These are phyloP conservation scores for Corniculantispora saksenae DNA, from an alignment of 2,329 filamentous ascomycete genomes.

Conservation along the genomic window DNA sequence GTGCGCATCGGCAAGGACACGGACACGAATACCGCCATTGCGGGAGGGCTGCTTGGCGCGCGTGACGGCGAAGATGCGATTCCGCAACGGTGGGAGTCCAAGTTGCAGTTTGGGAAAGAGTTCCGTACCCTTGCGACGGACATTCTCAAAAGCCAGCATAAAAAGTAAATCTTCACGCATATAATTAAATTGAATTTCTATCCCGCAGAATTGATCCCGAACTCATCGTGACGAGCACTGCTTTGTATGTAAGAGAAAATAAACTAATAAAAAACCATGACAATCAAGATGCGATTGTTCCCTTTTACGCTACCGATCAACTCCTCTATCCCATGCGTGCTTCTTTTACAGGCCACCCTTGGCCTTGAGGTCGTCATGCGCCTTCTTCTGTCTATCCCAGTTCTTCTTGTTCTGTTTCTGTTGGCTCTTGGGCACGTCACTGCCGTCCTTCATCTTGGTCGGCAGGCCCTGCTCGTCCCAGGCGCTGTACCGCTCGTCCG, in stretches of 20 bases:
- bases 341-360: conserved; percentile 32
- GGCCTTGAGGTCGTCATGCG: conserved; percentile 61
- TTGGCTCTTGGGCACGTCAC: conserved; percentile 77
- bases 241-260: background rate
- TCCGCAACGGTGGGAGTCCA: conserved; percentile 41
- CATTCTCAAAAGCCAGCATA: background rate
- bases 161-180: background rate
- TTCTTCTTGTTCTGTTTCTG: conserved; percentile 84
- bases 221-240: background rate
- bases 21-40: conserved; percentile 49
- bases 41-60: conserved; percentile 47
- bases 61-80: conserved; percentile 44
- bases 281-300: background rate
- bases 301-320: conserved; percentile 11
- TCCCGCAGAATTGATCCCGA: background rate
- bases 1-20: conserved; percentile 46
- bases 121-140: conserved; percentile 27
- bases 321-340: conserved; percentile 15
- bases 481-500: conserved; percentile 62
- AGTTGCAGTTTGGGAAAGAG: conserved; percentile 42
- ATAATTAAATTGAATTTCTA: background rate
- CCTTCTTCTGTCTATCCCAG: conserved; percentile 88
- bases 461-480: conserved; percentile 87
- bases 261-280: background rate
- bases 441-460: conserved; percentile 72